Evolutionary conservation across 1,284 basidiomycete genomes (phyloP), one percentile per base, ranked within the genome.

Genomic region (Anthracocystis setariae): DNA sequence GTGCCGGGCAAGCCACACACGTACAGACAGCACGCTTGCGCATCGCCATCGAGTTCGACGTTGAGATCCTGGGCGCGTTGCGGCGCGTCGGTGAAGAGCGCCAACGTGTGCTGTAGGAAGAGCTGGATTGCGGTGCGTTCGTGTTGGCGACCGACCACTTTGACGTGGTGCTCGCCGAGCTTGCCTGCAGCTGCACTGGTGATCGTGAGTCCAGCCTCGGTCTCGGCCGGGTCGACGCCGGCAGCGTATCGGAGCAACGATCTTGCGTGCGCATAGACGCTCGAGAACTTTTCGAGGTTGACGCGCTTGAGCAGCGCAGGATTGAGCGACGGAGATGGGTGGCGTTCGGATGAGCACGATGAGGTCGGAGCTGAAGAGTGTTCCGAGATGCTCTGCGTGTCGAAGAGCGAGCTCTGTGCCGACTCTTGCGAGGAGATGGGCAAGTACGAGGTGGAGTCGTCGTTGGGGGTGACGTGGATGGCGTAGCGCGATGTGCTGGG

Each of bases 1-100:
- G 84, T 84, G 1, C 84, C 84, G 3, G 84, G 84, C 25, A 83
- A 77, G n/a, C 84, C 84, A 23, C 84, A 85, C 29, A 85, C 78
- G 73, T 85, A 85, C 20, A 85, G 74, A 50, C 76, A 66, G 4
- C 70, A 67, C 0, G 76, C 73, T 25, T 72, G 65, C 2, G 57
- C 13, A 39, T 74, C 71, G 21, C 76, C 76, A 33, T 77, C 73
- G 29, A 77, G 68, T 56, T 72, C 59, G 15, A 75, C 67, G 25
- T 46, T 48, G 46, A 61, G 50, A 50, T 45, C 58, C 3, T 39
- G 29, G 5, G 65, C 59, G 17, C 46, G 46, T 24, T 49, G 24
- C 10, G 60, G 44, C 3, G 58, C 57, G n/a, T 65, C 46, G 12
- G 64, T 38, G 47, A 75, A 77, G 29, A 77, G 59, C n/a, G 63